Conservation (phyloP, 1,284 basidiomycete species). For the Grifola frondosa region DNA sequence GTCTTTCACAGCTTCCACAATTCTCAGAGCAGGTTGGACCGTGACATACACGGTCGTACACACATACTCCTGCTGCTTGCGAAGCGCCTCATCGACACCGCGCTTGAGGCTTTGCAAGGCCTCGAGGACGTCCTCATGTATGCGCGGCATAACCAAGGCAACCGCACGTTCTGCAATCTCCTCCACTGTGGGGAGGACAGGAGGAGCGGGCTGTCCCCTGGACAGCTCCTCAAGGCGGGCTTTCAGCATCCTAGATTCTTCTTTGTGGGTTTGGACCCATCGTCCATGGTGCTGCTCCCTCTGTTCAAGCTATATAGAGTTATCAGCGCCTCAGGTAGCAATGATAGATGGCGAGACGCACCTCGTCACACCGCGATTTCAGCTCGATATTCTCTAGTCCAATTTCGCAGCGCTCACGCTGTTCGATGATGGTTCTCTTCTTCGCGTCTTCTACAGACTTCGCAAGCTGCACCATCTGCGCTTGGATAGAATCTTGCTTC, state of each 20-base stretch:
- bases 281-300: background rate
- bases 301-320: background rate
- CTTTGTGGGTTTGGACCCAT: constrained; percentile 1
- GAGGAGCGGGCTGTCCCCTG: constrained; percentile 6
- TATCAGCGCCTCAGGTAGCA: background rate
- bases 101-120: constrained; percentile 5
- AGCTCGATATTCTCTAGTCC: constrained; percentile 7
- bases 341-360: background rate
- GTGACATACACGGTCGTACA: constrained; percentile 11
- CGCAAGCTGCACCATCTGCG: constrained; percentile 1
- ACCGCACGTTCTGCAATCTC: constrained; percentile 11
- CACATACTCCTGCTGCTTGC: constrained; percentile 11
- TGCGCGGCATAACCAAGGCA: constrained; percentile 5
- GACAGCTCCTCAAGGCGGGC: constrained; percentile 8
- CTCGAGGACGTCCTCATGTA: constrained; percentile 6
- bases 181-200: constrained; percentile 12
- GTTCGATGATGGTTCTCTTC: constrained; percentile 4
- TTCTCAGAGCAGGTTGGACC: constrained; percentile 7
- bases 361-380: constrained; percentile 4
- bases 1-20: constrained; percentile 8
- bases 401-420: constrained; percentile 11
- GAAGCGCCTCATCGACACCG: constrained; percentile 13
- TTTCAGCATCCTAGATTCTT: too few species aligned
- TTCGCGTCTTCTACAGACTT: constrained; percentile 6
- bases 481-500: too few species aligned